A percentile compares a stretch with the other conserved stretches of the same genome.
Evolutionary conservation across 1,284 basidiomycete genomes (phyloP).

Genomic region (Cryptococcus maquisensis): DNA sequence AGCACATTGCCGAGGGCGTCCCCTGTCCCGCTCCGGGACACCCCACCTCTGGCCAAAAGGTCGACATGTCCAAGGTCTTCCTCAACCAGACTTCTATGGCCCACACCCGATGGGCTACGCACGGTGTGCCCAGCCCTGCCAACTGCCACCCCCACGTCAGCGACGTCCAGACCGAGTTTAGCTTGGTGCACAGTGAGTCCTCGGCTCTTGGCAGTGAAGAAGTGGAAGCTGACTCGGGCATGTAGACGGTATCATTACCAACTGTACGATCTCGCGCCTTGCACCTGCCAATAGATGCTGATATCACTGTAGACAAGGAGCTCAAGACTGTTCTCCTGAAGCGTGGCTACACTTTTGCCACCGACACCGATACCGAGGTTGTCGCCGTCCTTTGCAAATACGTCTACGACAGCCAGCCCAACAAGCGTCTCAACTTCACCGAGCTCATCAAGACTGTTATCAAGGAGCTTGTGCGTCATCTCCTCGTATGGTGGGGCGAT

Average conservation of each 20-base stretch:
- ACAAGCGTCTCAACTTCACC: slow-evolving; percentile 85
- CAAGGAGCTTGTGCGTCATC: slow-evolving; percentile 70
- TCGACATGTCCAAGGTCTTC: slow-evolving; percentile 79
- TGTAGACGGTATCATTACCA: slow-evolving; percentile 91
- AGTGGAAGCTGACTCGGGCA: background rate
- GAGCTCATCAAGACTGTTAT: slow-evolving; percentile 91
- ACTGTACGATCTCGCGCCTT: slow-evolving; percentile 53
- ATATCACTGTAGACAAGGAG: slow-evolving; percentile 54
- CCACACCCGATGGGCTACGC: slow-evolving; percentile 99
- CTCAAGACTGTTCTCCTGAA: slow-evolving; percentile 92
- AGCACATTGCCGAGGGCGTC: slow-evolving; percentile 73
- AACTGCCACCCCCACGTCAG: slow-evolving; percentile 97
- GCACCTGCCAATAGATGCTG: background rate
- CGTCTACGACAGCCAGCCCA: slow-evolving; percentile 88
- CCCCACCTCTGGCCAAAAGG: slow-evolving; percentile 32
- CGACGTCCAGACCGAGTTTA: slow-evolving; percentile 76
- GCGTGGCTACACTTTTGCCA: slow-evolving; percentile 89
- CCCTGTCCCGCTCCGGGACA: slow-evolving; percentile 12
- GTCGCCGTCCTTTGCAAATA: slow-evolving; percentile 96
- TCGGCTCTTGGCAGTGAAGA: background rate
- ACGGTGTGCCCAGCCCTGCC: slow-evolving; percentile 77
- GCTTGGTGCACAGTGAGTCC: slow-evolving; percentile 74
- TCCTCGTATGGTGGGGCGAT: background rate
- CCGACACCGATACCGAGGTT: slow-evolving; percentile 97
- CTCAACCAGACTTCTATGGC: slow-evolving; percentile 93